Evolutionary conservation across 2,329 filamentous ascomycete genomes (phyloP).

Genomic region (Aspergillus aculeatinus): DNA sequence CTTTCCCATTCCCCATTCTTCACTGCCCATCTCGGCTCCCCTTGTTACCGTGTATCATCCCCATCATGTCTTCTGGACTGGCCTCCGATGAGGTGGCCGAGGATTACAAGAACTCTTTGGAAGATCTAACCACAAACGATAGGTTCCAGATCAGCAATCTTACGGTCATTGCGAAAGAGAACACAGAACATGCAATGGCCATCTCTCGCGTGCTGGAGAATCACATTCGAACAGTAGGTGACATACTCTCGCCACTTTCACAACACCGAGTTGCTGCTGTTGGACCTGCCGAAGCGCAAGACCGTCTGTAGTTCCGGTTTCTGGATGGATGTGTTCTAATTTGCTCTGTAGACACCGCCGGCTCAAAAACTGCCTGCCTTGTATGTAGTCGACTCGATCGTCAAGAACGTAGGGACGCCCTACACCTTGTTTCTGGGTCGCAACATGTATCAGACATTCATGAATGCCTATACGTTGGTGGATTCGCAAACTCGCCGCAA

Average conservation of each 20-base stretch:
- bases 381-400: slow-evolving; percentile 96
- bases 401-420: slow-evolving; percentile 97
- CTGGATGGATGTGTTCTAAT: slow-evolving; percentile 34
- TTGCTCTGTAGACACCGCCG: slow-evolving; percentile 69
- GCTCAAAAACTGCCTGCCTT: slow-evolving; percentile 90
- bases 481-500: slow-evolving; percentile 79
- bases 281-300: slow-evolving; percentile 13
- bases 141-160: slow-evolving; percentile 95
- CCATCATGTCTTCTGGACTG: slow-evolving; percentile 62
- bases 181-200: slow-evolving; percentile 89
- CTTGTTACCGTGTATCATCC: slow-evolving; percentile 23
- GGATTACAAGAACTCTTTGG: slow-evolving; percentile 89
- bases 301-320: slow-evolving; percentile 23
- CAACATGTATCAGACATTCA: slow-evolving; percentile 90
- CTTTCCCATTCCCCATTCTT: slow-evolving; percentile 8
- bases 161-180: slow-evolving; percentile 96
- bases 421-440: slow-evolving; percentile 94
- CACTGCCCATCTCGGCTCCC: slow-evolving; percentile 9
- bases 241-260: slow-evolving; percentile 12
- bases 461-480: slow-evolving; percentile 92
- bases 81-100: slow-evolving; percentile 83
- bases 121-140: slow-evolving; percentile 87
- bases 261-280: slow-evolving; percentile 14
- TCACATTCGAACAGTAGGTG: slow-evolving; percentile 90
- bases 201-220: slow-evolving; percentile 88